Conservation (phyloP, 768 basidiomycete genomes). For the Tylopilus rubrobrunneus region DNA sequence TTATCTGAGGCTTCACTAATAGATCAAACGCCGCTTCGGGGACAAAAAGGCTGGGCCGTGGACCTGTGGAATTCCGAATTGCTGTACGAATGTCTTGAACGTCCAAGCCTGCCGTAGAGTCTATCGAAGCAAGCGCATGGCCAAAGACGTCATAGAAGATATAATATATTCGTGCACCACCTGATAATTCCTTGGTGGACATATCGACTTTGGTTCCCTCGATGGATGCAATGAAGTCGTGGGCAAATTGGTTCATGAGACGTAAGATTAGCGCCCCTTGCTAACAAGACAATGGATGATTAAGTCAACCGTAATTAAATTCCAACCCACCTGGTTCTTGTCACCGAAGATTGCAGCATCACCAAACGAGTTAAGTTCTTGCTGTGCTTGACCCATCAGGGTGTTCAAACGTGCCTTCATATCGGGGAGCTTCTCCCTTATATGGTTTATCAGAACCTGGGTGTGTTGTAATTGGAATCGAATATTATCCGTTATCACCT, state of each 20-base stretch:
- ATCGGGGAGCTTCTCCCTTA: constrained; percentile 96
- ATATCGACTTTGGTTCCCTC: constrained; percentile 96
- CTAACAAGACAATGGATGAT: constrained; percentile 32
- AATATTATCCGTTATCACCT: not conserved
- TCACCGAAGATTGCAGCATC: constrained; percentile 91
- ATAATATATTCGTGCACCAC: constrained; percentile 97
- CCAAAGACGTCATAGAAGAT: constrained; percentile 99
- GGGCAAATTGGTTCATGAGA: constrained; percentile 97
- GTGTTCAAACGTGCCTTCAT: constrained; percentile 99
- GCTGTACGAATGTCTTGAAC: constrained; percentile 96
- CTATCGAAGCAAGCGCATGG: constrained; percentile 81
- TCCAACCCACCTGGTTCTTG: constrained; percentile 62
- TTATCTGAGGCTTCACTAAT: constrained; percentile 97
- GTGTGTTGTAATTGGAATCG: not conserved
- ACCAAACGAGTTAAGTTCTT: constrained; percentile 95
- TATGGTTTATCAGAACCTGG: constrained; percentile 92
- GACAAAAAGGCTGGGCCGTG: constrained; percentile 92
- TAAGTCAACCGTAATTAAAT: not conserved
- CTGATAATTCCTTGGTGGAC: constrained; percentile 96
- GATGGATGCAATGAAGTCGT: constrained; percentile 95
- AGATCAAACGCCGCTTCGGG: constrained; percentile 97
- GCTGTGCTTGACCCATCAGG: constrained; percentile 97
- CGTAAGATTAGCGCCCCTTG: constrained; percentile 89
- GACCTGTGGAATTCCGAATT: constrained; percentile 97
- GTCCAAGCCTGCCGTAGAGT: constrained; percentile 87